phyloP scores from a whole-genome alignment of 2,329 filamentous ascomycete species.

The Paraphaeosphaeria minitans region DNA sequence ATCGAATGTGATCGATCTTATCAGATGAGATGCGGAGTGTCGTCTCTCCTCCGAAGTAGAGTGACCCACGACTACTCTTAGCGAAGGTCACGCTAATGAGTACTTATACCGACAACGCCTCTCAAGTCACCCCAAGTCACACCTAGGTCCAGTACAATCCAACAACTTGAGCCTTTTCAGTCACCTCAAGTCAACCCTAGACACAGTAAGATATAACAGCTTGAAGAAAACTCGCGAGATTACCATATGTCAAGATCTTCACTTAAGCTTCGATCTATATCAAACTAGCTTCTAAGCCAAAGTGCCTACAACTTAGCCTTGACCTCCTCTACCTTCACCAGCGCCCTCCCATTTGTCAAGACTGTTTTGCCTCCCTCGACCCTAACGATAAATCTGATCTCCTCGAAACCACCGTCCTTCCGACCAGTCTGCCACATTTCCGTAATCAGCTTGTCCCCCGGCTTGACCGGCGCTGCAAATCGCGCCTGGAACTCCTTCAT shows the following conservation, averaged over 20 bases:
- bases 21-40: conserved; percentile 27
- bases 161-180: background rate
- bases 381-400: conserved; percentile 78
- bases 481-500: conserved; percentile 87
- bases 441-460: conserved; percentile 79
- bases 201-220: background rate
- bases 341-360: conserved; percentile 81
- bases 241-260: background rate
- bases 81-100: background rate
- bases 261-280: background rate
- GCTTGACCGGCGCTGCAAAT: conserved; percentile 83
- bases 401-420: conserved; percentile 71
- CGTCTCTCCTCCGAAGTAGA: background rate
- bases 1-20: conserved; percentile 23
- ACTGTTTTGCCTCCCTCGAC: conserved; percentile 83
- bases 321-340: conserved; percentile 67
- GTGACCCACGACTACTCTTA: background rate
- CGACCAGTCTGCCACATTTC: conserved; percentile 81
- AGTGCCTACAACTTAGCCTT: conserved; percentile 46
- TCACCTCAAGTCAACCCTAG: background rate
- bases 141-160: no score
- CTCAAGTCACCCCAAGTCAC: background rate
- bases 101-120: background rate
- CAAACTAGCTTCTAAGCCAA: background rate
- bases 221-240: no score